A percentile compares a stretch with the other conserved stretches of the same genome.
Conservation (phyloP, 2,329 filamentous ascomycete genomes). For the Colletotrichum godetiae region DNA sequence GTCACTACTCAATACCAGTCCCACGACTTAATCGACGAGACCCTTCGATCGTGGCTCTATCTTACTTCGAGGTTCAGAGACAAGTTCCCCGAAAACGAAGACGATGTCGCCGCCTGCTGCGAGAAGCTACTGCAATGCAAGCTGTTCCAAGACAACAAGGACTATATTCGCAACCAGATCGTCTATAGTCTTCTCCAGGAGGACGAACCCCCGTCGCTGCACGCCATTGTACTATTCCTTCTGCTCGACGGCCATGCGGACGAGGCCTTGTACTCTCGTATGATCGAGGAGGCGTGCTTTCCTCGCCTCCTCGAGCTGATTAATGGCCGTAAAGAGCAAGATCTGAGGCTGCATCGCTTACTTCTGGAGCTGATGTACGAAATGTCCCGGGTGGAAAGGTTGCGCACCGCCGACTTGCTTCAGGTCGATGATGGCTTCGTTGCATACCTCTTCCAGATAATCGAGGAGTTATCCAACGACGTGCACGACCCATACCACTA, state of each 20-base stretch:
- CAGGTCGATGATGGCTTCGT: conserved; percentile 86
- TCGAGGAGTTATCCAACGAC: conserved; percentile 89
- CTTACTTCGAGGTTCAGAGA: conserved; percentile 82
- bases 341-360: conserved; percentile 80
- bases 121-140: conserved; percentile 80
- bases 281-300: conserved; percentile 90
- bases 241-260: conserved; percentile 86
- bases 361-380: conserved; percentile 93
- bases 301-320: conserved; percentile 85
- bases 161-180: conserved; percentile 93
- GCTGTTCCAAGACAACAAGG: conserved; percentile 79
- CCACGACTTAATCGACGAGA: conserved; percentile 80
- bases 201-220: conserved; percentile 83
- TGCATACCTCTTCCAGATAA: conserved; percentile 83
- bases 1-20: conserved; percentile 59
- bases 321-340: conserved; percentile 70
- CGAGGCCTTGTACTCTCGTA: conserved; percentile 83
- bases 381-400: conserved; percentile 90
- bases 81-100: conserved; percentile 79
- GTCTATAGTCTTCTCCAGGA: conserved; percentile 92
- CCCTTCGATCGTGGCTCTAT: conserved; percentile 84
- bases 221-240: conserved; percentile 85
- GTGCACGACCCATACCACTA: conserved; percentile 95
- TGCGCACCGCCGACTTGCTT: conserved; percentile 80
- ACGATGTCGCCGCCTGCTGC: conserved; percentile 84